Base-by-base conservation (phyloP, 352 stramenopile species). In the Aphanomyces euteiches region DNA sequence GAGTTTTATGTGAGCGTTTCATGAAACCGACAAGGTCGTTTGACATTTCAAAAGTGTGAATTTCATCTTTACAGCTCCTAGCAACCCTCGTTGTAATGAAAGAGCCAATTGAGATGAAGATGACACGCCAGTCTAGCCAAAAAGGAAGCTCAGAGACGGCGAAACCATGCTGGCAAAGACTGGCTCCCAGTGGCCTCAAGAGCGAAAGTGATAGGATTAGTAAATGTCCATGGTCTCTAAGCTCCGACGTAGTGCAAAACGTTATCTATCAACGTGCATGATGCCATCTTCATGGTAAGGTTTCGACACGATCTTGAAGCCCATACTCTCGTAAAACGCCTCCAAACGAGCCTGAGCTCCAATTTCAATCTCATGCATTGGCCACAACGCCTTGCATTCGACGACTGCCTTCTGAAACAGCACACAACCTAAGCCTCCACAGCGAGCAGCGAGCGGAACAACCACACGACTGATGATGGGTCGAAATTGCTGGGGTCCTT, bases 381-480 rank as follows among this genome's bases (percentile, higher is more conserved):
- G 64, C 64, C 64, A 70, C 36, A 48, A 28, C 19, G 19, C 21
- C 39, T 41, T 28, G 64, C 47, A 70, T 36, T 61, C 64, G 17
- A 10, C 64, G 17, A 70, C 61, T 1, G 64, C 64, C 17, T 61
- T 38, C 39, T 47, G 13, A 28, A 70, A 59, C 17, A 70, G 54
- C 36, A 38, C 34, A 3, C 53, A n/a, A 8, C 64, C 64, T 1
- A 59, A n/a, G 37, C 64, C 64, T 19, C 17, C n/a, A 34, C 64
- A 45, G 36, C 64, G 48, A 12, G n/a, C 8, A 38, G 47, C 43
- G 5, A 50, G 64, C 38, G 64, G 21, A 3, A 53, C 53, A 6
- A 70, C 45, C 7, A 70, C 64, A 0, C 64, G 64, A 40, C 64
- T 56, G 43, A 70, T 70, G 43, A 70, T 70, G 10, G 64, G 64